These are phyloP conservation scores for Stemphylium beticola DNA, from an alignment of 2,329 filamentous ascomycete species.

Conservation along the genomic window DNA sequence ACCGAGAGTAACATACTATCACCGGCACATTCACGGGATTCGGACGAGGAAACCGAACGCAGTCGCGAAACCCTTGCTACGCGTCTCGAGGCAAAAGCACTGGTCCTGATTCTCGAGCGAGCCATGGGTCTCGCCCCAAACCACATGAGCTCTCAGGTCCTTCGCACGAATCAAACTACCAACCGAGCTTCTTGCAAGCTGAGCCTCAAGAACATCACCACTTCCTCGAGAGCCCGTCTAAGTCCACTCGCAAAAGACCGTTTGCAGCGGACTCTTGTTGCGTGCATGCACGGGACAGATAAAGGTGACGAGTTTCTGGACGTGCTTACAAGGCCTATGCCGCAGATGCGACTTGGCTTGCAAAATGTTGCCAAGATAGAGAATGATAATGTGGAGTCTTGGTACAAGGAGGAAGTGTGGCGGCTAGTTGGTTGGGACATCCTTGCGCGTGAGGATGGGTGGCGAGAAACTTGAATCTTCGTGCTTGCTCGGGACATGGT, in stretches of 20 bases:
- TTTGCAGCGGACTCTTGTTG: slow-evolving; percentile 55
- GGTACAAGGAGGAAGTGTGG: slow-evolving; percentile 65
- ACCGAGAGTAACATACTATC: slow-evolving; percentile 37
- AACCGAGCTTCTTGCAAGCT: slow-evolving; percentile 28
- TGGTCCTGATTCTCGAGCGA: slow-evolving; percentile 50
- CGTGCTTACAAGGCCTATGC: slow-evolving; percentile 50
- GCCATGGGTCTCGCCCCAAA: slow-evolving; percentile 49
- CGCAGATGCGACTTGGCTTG: slow-evolving; percentile 25
- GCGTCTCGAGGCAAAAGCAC: slow-evolving; percentile 50
- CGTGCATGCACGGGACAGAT: slow-evolving; percentile 51
- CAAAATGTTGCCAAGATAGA: slow-evolving; percentile 46
- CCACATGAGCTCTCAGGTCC: slow-evolving; percentile 39
- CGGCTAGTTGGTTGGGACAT: slow-evolving; percentile 64
- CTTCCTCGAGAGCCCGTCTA: slow-evolving; percentile 40
- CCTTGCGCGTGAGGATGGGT: slow-evolving; percentile 35
- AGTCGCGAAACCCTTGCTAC: slow-evolving; percentile 32
- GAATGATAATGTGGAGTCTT: slow-evolving; percentile 54
- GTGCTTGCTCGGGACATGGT: too few relatives aligned
- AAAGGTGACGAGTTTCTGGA: slow-evolving; percentile 50
- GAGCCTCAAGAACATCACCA: slow-evolving; percentile 31
- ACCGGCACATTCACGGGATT: slow-evolving; percentile 8
- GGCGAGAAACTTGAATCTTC: slow-evolving; percentile 6
- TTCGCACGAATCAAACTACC: slow-evolving; percentile 8
- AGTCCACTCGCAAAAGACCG: slow-evolving; percentile 49
- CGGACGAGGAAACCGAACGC: slow-evolving; percentile 12